Evolutionary conservation across 2,329 filamentous ascomycete genomes (phyloP).

Genomic region (Hirsutella rhossiliensis): DNA sequence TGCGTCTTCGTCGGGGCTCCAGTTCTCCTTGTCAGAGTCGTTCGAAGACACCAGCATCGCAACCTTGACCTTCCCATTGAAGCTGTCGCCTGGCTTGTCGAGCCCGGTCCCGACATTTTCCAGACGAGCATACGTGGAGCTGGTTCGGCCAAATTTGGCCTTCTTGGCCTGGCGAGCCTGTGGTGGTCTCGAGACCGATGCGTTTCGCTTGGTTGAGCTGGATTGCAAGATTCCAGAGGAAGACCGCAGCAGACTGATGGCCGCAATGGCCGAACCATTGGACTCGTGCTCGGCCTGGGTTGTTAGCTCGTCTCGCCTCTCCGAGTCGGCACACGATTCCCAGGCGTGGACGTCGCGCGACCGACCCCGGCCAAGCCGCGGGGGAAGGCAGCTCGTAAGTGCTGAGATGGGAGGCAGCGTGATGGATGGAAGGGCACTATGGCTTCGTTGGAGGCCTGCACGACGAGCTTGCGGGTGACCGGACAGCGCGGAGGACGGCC

Average conservation of each 20-base stretch:
- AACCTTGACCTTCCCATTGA: constrained; percentile 23
- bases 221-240: constrained; percentile 41
- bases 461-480: constrained; percentile 35
- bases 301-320: constrained; percentile 65
- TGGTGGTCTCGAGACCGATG: constrained; percentile 21
- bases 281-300: constrained; percentile 72
- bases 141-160: constrained; percentile 46
- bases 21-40: constrained; percentile 95
- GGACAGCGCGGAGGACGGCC: constrained; percentile 33
- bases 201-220: constrained; percentile 57
- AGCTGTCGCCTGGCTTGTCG: constrained; percentile 13
- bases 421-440: constrained; percentile 50
- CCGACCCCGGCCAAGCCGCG: constrained; percentile 52
- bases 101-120: constrained; percentile 28
- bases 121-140: constrained; percentile 50
- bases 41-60: constrained; percentile 24
- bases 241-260: constrained; percentile 70
- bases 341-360: constrained; percentile 82
- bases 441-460: constrained; percentile 53
- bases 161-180: constrained; percentile 40
- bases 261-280: constrained; percentile 67
- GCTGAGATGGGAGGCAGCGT: constrained; percentile 45
- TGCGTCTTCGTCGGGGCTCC: constrained; percentile 45
- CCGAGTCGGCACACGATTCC: constrained; percentile 82
- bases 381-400: constrained; percentile 39